These are phyloP conservation scores for Claviceps sorghi DNA, from an alignment of 2,329 filamentous ascomycete genomes.

Conservation along the genomic window DNA sequence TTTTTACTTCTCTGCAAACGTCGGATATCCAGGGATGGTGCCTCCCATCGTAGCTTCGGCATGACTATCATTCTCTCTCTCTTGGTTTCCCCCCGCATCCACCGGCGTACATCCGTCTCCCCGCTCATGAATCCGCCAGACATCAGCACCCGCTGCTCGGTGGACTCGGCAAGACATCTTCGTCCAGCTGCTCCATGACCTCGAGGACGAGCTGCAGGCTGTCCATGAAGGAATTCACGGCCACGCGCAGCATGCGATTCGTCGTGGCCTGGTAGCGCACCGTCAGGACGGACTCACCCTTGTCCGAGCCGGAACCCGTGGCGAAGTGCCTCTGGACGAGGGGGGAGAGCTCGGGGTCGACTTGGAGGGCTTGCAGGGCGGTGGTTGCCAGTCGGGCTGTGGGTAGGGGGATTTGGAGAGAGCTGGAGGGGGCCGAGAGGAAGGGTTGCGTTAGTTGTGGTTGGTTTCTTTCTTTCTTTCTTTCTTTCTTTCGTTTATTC, in stretches of 20 bases:
- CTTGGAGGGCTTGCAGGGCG: slow-evolving; percentile 60
- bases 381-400: slow-evolving; percentile 61
- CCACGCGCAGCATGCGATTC: slow-evolving; percentile 90
- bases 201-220: slow-evolving; percentile 70
- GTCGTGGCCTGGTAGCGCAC: slow-evolving; percentile 78
- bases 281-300: slow-evolving; percentile 38
- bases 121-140: too few species aligned
- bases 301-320: slow-evolving; percentile 24
- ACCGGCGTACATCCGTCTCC: too few species aligned
- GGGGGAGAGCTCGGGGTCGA: slow-evolving; percentile 80
- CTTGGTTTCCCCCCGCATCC: too few species aligned
- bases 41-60: too few species aligned
- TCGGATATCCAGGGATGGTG: too few species aligned
- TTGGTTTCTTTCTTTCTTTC: not conserved
- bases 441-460: not conserved
- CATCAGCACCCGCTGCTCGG: too few species aligned
- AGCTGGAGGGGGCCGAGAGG: slow-evolving; percentile 29
- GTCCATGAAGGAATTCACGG: slow-evolving; percentile 94
- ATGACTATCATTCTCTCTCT: too few species aligned
- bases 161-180: slow-evolving; percentile 49
- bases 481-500: too few species aligned
- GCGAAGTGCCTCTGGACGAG: slow-evolving; percentile 61
- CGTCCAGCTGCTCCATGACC: slow-evolving; percentile 81
- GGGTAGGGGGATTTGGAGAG: slow-evolving; percentile 68
- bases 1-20: not conserved